Evolutionary conservation across 129 eudicot species (phyloP).

Genomic region (Calendula officinalis): DNA sequence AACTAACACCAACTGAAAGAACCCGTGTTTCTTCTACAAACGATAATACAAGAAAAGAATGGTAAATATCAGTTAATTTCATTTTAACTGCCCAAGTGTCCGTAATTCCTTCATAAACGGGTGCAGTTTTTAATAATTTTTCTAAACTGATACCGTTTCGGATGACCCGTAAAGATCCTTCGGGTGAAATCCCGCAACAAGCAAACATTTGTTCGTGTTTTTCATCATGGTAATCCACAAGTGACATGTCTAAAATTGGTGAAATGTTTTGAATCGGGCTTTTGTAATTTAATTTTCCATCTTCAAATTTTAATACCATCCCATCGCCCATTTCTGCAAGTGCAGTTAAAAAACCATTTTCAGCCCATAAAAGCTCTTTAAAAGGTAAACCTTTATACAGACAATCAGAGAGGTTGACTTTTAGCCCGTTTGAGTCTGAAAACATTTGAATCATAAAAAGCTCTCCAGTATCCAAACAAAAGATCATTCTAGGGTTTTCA

Average conservation of each 20-base stretch:
- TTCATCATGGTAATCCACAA: constrained; percentile 78
- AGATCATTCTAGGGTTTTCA: constrained; percentile 63
- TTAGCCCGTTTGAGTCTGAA: constrained; percentile 55
- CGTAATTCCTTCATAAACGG: constrained; percentile 83
- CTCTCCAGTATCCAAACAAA: constrained; percentile 84
- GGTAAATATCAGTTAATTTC: constrained; percentile 58
- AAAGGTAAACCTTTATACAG: constrained; percentile 64
- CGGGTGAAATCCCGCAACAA: constrained; percentile 93
- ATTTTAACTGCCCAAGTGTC: constrained; percentile 87
- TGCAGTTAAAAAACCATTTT: constrained; percentile 75
- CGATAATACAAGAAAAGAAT: constrained; percentile 84
- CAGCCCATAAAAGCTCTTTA: constrained; percentile 78
- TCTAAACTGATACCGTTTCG: constrained; percentile 82
- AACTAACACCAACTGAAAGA: constrained; percentile 91
- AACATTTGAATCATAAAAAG: constrained; percentile 56
- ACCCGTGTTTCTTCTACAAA: constrained; percentile 98
- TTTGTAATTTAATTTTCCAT: constrained; percentile 53
- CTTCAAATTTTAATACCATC: constrained; percentile 74
- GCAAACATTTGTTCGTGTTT: constrained; percentile 94
- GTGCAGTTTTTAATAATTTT: constrained; percentile 77
- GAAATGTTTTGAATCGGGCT: constrained; percentile 82
- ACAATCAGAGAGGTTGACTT: constrained; percentile 72
- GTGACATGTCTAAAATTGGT: constrained; percentile 88
- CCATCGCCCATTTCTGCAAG: constrained; percentile 97
- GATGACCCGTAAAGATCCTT: constrained; percentile 85